Percentiles rank a stretch among this genome's conserved stretches.
These are phyloP conservation scores for Phialophora chinensis DNA, from an alignment of 2,329 filamentous ascomycete species.

Conservation along the genomic window DNA sequence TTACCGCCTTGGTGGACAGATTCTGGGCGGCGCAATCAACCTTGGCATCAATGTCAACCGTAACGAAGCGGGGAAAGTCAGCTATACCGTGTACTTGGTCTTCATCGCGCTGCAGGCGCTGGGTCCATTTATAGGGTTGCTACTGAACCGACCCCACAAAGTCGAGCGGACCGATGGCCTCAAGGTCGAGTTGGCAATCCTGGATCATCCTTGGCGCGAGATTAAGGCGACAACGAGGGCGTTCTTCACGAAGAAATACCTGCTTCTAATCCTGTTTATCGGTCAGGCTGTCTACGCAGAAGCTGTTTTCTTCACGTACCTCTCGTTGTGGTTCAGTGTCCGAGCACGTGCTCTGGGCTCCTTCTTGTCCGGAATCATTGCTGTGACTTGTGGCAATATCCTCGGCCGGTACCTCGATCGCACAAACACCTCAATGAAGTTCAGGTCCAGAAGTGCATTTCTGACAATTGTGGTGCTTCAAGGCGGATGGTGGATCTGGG, in stretches of 20 bases:
- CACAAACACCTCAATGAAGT: constrained; percentile 60
- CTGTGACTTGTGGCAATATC: constrained; percentile 68
- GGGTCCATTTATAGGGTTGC: constrained; percentile 67
- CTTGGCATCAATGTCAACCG: constrained; percentile 67
- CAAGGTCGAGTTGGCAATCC: constrained; percentile 65
- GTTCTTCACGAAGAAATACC: constrained; percentile 66
- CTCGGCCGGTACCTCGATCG: constrained; percentile 69
- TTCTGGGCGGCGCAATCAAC: constrained; percentile 74
- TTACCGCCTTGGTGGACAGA: constrained; percentile 67
- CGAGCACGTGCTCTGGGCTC: constrained; percentile 72
- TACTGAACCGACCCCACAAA: constrained; percentile 65
- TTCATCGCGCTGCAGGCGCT: constrained; percentile 73
- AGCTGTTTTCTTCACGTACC: constrained; percentile 74
- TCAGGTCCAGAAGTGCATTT: constrained; percentile 63
- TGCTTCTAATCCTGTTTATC: constrained; percentile 71
- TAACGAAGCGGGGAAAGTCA: constrained; percentile 67
- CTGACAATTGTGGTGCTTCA: constrained; percentile 40
- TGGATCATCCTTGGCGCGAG: constrained; percentile 63
- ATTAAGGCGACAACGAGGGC: constrained; percentile 64
- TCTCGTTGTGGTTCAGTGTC: constrained; percentile 72
- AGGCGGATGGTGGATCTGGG: constrained; percentile 76
- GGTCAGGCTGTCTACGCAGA: constrained; percentile 74
- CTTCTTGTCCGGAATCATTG: constrained; percentile 71
- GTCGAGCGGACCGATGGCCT: constrained; percentile 71
- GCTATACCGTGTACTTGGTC: constrained; percentile 70